Conservation (phyloP, 1,284 basidiomycete species). For the Sporisorium exsertum region DNA sequence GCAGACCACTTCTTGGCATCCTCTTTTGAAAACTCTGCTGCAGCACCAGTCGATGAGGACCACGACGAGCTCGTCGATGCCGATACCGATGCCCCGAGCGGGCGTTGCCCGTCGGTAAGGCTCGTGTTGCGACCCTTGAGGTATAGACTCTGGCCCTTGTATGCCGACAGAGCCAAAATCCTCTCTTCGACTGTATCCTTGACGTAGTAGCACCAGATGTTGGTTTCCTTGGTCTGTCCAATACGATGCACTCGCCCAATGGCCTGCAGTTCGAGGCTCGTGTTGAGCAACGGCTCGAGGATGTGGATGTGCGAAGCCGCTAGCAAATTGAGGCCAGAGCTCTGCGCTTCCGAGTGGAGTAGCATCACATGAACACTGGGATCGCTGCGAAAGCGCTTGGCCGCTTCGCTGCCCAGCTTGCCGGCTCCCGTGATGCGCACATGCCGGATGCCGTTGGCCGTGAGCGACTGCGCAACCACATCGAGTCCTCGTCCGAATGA, state of each 20-base stretch:
- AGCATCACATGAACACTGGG: constrained; percentile 55
- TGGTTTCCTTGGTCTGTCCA: constrained; percentile 60
- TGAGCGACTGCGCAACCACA: constrained; percentile 59
- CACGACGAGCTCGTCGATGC: constrained; percentile 6
- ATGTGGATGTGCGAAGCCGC: constrained; percentile 61
- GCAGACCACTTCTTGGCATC: constrained; percentile 36
- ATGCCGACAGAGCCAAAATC: constrained; percentile 53
- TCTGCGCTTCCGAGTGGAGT: constrained; percentile 65
- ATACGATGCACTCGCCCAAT: constrained; percentile 65
- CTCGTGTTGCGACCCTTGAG: constrained; percentile 40
- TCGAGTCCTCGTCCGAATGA: constrained; percentile 64
- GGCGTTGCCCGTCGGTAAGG: constrained; percentile 2
- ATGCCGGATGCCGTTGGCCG: constrained; percentile 53
- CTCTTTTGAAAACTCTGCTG: constrained; percentile 27
- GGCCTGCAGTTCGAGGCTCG: constrained; percentile 62
- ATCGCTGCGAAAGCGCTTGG: constrained; percentile 50
- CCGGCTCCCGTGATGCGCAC: constrained; percentile 55
- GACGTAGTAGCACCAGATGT: constrained; percentile 61
- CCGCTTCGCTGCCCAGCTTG: constrained; percentile 32
- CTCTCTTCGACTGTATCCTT: constrained; percentile 63
- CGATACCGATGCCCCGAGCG: not conserved
- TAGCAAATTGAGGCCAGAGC: constrained; percentile 62
- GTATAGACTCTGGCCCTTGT: constrained; percentile 56
- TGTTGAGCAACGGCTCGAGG: constrained; percentile 65
- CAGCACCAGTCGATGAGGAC: constrained; percentile 10